Conservation (phyloP, 108 stramenopile species). For the Seminavis robusta region DNA sequence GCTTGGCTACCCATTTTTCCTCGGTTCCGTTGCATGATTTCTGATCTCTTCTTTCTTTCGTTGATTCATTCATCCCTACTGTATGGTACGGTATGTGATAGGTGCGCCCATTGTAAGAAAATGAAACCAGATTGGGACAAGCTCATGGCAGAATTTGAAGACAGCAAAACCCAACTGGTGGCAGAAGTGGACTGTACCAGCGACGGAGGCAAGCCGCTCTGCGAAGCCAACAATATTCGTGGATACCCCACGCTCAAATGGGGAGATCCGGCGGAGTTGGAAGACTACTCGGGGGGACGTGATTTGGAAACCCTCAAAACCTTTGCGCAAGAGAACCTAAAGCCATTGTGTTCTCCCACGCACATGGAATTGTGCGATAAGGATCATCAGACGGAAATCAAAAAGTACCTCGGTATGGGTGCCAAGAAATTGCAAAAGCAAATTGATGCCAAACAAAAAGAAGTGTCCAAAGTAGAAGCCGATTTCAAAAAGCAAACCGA, state of each 20-base stretch:
- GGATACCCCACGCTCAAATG: constrained; percentile 85
- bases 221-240: constrained; percentile 62
- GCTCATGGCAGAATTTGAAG: constrained; percentile 56
- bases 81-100: no score
- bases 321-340: constrained; percentile 73
- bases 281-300: constrained; percentile 79
- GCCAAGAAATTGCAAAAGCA: constrained; percentile 38
- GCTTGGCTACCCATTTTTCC: no score
- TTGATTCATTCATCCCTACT: no score
- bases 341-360: constrained; percentile 62
- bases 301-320: constrained; percentile 45
- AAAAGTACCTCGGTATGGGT: constrained; percentile 53
- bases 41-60: no score
- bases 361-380: constrained; percentile 73
- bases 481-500: constrained; percentile 60
- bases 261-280: constrained; percentile 53
- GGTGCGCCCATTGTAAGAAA: constrained; percentile 79
- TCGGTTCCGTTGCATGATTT: no score
- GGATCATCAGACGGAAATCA: constrained; percentile 47
- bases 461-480: constrained; percentile 52
- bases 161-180: constrained; percentile 41
- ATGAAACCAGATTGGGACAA: constrained; percentile 76
- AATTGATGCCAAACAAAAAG: constrained; percentile 56
- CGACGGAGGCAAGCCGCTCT: constrained; percentile 70
- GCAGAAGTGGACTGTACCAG: constrained; percentile 76